These are phyloP conservation scores for Leucocoprinus leucothites DNA, from an alignment of 768 basidiomycete genomes.

Conservation along the genomic window DNA sequence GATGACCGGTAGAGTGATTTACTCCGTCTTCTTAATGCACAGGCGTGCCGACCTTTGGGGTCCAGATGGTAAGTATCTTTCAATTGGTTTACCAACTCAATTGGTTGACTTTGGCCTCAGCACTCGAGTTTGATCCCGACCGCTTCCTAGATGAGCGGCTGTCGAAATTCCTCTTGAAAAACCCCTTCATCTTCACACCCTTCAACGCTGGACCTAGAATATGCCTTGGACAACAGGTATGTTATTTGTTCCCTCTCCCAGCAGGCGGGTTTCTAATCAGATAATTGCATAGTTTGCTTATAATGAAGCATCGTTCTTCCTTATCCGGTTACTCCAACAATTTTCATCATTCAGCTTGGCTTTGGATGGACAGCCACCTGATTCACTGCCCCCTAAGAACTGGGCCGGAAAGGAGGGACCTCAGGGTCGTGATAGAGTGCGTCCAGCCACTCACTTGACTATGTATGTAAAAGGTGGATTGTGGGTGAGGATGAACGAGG, in stretches of 20 bases:
- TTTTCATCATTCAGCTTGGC: conserved; percentile 41
- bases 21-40: conserved; percentile 36
- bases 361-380: conserved; percentile 29
- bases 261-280: too few relatives aligned
- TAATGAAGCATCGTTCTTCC: conserved; percentile 52
- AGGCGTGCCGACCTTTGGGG: conserved; percentile 54
- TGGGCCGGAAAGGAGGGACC: conserved; percentile 24
- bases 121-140: conserved; percentile 60
- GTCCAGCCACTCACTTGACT: conserved; percentile 37
- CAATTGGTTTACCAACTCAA: not conserved
- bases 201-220: conserved; percentile 69
- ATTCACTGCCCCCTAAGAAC: conserved; percentile 26
- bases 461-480: conserved; percentile 42
- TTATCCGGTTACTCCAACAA: conserved; percentile 48
- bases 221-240: conserved; percentile 45
- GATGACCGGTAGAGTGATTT: conserved; percentile 11
- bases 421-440: conserved; percentile 37
- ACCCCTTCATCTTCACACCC: conserved; percentile 68
- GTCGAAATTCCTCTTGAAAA: conserved; percentile 48
- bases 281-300: conserved; percentile 43
- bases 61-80: conserved; percentile 44
- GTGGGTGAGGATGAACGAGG: conserved; percentile 35
- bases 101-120: conserved; percentile 18
- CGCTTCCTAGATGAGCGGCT: conserved; percentile 60
- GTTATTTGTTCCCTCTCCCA: not conserved